Evolutionary conservation across 345 rosid genomes (phyloP), one percentile per base, ranked within the genome.

Genomic region (Hevea brasiliensis): DNA sequence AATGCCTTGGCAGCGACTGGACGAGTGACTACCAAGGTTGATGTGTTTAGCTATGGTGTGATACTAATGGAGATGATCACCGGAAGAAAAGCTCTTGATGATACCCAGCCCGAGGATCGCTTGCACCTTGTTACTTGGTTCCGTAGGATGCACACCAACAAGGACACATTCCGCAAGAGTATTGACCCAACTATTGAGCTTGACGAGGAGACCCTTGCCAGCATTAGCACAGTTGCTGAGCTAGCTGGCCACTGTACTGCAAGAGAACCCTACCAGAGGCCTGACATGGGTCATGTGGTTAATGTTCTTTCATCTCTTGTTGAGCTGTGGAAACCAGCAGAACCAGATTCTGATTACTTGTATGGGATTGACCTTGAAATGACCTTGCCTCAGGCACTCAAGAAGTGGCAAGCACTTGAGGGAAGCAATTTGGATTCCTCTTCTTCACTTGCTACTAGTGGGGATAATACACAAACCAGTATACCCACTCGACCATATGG

Each of bases 21-120:
- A 54, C 84, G 98, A 82, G 94, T 93, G 71, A 90, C 97, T 35
- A 88, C 89, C 42, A 93, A 90, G 76, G 94, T 88, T 4, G 94
- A 93, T 70, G 94, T 90, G 18, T 90, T 84, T 70, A 87, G 97
- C 85, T 90, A 85, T 40, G 98, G 98, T n/a, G 94, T 93, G 42
- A 90, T 93, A 71, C 88, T 90, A 24, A 87, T 90, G 94, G 98
- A 93, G 81, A 68, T 90, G 72, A 71, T 93, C 69, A 79, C 97
- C 0, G 94, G 98, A 21, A 75, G 91, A 60, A 89, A 78, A 80
- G 97, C 89, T 41, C 86, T 93, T 3, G 97, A 88, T 68, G 90
- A 68, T 21, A 79, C 74, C 68, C 86, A 72, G 73, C 85, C 89
- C 1, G 97, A 90, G 84, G 92, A 89, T 61, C 84, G 84, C 29